phyloP scores from a whole-genome alignment of 768 basidiomycete species.

The Leccinum rimulosum region DNA sequence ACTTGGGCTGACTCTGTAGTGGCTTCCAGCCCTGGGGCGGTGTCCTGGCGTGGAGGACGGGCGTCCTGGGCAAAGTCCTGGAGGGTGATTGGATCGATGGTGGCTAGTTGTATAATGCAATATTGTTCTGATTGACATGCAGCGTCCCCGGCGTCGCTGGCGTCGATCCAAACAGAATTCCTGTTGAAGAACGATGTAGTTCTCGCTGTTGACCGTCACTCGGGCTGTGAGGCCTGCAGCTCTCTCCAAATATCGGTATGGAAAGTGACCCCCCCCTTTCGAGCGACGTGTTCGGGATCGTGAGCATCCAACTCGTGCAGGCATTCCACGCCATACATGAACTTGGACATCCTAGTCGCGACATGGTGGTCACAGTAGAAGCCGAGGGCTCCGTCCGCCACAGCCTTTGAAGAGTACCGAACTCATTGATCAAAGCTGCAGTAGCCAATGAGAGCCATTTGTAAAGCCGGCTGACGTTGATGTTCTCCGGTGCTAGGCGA shows the following conservation, averaged over 20 bases:
- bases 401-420: slow-evolving; percentile 59
- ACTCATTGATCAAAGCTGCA: background rate
- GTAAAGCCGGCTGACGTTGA: slow-evolving; percentile 73
- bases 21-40: slow-evolving; percentile 48
- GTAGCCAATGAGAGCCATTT: slow-evolving; percentile 31
- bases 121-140: slow-evolving; percentile 25
- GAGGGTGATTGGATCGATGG: slow-evolving; percentile 69
- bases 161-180: slow-evolving; percentile 17
- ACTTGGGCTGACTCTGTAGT: slow-evolving; percentile 30
- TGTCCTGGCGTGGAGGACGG: slow-evolving; percentile 25
- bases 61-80: too few relatives aligned
- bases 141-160: slow-evolving; percentile 24
- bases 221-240: slow-evolving; percentile 21
- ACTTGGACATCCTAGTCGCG: slow-evolving; percentile 75
- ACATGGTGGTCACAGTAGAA: slow-evolving; percentile 87
- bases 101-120: slow-evolving; percentile 32
- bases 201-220: slow-evolving; percentile 24
- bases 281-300: slow-evolving; percentile 63
- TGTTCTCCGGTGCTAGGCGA: slow-evolving; percentile 50
- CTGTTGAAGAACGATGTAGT: slow-evolving; percentile 19
- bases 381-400: slow-evolving; percentile 80
- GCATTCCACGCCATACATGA: slow-evolving; percentile 82
- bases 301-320: slow-evolving; percentile 62
- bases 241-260: slow-evolving; percentile 18
- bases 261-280: slow-evolving; percentile 39